phyloP scores from a whole-genome alignment of 495 filamentous ascomycete species.

The Clavariopsis aquatica region DNA sequence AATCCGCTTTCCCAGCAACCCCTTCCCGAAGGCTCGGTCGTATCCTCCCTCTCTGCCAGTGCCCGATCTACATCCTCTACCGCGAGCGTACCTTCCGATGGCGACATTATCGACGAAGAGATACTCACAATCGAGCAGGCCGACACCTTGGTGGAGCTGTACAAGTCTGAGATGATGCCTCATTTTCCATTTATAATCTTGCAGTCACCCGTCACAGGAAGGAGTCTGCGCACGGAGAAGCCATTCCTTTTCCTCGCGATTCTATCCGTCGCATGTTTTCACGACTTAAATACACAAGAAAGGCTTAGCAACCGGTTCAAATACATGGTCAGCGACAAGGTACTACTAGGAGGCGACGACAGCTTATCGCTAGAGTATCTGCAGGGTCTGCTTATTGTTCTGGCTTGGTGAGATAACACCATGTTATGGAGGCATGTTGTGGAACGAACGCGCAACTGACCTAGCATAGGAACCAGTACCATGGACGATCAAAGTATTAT shows the following conservation, averaged over 20 bases:
- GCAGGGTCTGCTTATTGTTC: constrained; percentile 27
- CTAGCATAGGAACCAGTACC: constrained; percentile 29
- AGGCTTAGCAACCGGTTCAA: constrained; percentile 26
- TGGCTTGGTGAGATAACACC: constrained; percentile 24
- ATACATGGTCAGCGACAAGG: constrained; percentile 28
- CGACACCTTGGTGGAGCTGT: constrained; percentile 27
- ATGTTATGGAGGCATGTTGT: not conserved
- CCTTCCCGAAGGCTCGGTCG: not conserved
- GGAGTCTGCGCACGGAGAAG: constrained; percentile 18
- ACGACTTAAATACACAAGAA: constrained; percentile 21
- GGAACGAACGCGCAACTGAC: not conserved
- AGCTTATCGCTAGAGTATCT: constrained; percentile 26
- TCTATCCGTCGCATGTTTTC: constrained; percentile 28
- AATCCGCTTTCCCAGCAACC: not conserved
- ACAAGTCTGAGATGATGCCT: constrained; percentile 35
- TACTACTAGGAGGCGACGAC: constrained; percentile 28
- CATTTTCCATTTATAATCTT: constrained; percentile 32
- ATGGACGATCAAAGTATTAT: constrained; percentile 18
- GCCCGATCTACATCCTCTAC: not conserved
- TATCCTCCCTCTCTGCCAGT: not conserved
- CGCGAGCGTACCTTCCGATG: not conserved
- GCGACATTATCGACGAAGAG: constrained; percentile 28
- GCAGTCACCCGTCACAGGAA: constrained; percentile 11
- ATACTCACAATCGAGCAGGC: constrained; percentile 25
- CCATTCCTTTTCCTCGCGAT: constrained; percentile 29